Conservation (phyloP, 192 early-diverging fungal genomes). For the Umbelopsis isabellina region DNA sequence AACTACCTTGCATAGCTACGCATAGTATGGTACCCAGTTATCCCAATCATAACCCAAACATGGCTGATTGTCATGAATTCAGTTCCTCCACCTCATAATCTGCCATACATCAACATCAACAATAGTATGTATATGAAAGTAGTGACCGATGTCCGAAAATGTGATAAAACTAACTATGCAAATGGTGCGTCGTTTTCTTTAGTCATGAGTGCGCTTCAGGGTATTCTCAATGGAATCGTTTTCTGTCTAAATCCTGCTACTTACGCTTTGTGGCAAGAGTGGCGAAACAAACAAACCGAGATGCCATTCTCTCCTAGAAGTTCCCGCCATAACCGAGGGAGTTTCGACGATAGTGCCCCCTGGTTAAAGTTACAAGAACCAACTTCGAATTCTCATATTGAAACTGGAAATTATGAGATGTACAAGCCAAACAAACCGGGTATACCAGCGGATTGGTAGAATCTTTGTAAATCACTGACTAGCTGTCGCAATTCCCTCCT, state of each 20-base stretch:
- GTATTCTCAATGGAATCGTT: slow-evolving; percentile 16
- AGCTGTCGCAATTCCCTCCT: neutral
- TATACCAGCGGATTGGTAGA: slow-evolving; percentile 7
- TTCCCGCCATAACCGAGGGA: neutral
- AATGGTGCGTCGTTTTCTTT: neutral
- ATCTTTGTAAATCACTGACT: neutral
- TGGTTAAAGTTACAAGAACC: slow-evolving; percentile 10
- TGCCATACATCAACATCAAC: slow-evolving; percentile 6
- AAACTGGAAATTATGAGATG: slow-evolving; percentile 8
- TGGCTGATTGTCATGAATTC: slow-evolving; percentile 24
- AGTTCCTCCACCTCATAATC: slow-evolving; percentile 2
- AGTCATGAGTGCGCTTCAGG: slow-evolving; percentile 24
- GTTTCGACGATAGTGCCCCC: slow-evolving; percentile 2
- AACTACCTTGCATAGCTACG: neutral
- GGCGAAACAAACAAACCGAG: slow-evolving; percentile 1
- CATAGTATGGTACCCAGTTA: slow-evolving; percentile 21
- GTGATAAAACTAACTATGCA: neutral
- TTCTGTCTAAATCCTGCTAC: slow-evolving; percentile 20
- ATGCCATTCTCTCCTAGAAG: slow-evolving; percentile 1
- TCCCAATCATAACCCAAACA: slow-evolving; percentile 23
- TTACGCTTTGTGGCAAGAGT: slow-evolving; percentile 13
- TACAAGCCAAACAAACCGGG: slow-evolving; percentile 18
- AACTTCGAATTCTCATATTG: neutral
- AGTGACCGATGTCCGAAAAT: no score
- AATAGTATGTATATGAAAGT: slow-evolving; percentile 4